Base-by-base conservation (phyloP, 805 yeast genomes). In the Babjeviella inositovora region DNA sequence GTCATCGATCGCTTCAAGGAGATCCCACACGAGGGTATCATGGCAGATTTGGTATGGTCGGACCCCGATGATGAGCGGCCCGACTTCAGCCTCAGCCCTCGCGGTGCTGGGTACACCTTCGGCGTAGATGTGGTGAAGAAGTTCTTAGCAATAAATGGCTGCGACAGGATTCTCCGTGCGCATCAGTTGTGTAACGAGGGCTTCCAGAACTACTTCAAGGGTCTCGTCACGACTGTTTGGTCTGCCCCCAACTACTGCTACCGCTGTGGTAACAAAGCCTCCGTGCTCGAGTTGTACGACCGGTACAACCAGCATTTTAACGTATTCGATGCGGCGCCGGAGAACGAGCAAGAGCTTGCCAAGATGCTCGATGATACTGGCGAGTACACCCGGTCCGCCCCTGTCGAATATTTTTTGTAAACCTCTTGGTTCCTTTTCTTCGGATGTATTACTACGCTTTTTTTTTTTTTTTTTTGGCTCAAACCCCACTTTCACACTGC, bases 21-120 rank as follows among this genome's bases (percentile, higher is more conserved):
- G 44, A 82, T 92, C 8, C 99, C 99, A 1, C 98, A 92, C 37
- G 98, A 90, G 44, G 99, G 99, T 0, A 93, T 96, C 9, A 90
- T 90, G 96, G 98, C 98, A 2, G 99, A 90, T 45, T 54, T 90
- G 23, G 97, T 90, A 11, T 90, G 99, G 99, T 74, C 90, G 12
- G 99, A 90, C 41, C 99, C 99, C 0, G 97, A 92, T 45, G 76
- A 79, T 15, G 80, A 76, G 26, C 56, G 57, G 26, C 37, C 53
- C 35, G 93, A 84, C 38, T 90, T 90, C 45, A 74, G 85, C 33
- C 63, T 90, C 11, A 71, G 85, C 15, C 93, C 98, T 2, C 51
- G 99, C 38, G 99, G 99, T 19, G 99, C 99, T 1, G 99, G 99
- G 4, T 90, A 87, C 46, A 80, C 90, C 12, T 90, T 90, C 56